Evolutionary conservation across 768 basidiomycete species (phyloP).

Genomic region (Amanita fuliginea): DNA sequence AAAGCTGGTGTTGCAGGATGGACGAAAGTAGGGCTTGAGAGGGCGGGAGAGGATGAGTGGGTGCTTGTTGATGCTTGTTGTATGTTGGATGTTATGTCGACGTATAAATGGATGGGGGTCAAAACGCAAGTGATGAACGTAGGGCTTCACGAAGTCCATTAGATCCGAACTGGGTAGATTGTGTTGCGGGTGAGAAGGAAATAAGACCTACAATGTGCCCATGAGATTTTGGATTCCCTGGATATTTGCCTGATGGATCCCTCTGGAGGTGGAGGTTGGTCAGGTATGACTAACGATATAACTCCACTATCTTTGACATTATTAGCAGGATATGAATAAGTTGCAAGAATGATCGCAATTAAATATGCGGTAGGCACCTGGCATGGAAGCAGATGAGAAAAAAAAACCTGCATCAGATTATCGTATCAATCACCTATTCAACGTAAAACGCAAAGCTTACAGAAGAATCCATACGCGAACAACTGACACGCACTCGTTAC

Average conservation of each 20-base stretch:
- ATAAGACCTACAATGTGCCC: slow-evolving; percentile 56
- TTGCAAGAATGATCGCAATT: slow-evolving; percentile 54
- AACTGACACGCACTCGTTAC: slow-evolving; percentile 70
- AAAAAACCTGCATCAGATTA: slow-evolving; percentile 49
- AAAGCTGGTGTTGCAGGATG: neutral
- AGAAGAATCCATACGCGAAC: slow-evolving; percentile 66
- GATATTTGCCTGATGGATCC: slow-evolving; percentile 71
- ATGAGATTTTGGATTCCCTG: slow-evolving; percentile 90
- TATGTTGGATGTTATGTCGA: slow-evolving; percentile 16
- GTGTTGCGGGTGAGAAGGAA: neutral
- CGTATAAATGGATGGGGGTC: slow-evolving; percentile 26
- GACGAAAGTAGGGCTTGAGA: neutral
- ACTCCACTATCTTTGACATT: slow-evolving; percentile 7
- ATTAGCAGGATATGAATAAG: slow-evolving; percentile 42
- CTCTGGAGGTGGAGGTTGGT: slow-evolving; percentile 35
- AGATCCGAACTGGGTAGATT: slow-evolving; percentile 41
- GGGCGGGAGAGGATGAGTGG: too few species aligned
- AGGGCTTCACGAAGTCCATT: slow-evolving; percentile 41
- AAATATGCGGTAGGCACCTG: slow-evolving; percentile 63
- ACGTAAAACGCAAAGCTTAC: slow-evolving; percentile 29
- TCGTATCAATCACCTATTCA: neutral
- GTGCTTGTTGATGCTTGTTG: slow-evolving; percentile 10
- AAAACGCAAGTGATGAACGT: slow-evolving; percentile 40
- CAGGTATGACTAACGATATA: slow-evolving; percentile 17
- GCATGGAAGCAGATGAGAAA: slow-evolving; percentile 62